These are phyloP conservation scores for Trichoderma sp. DNA, from an alignment of 2,329 filamentous ascomycete genomes.

Conservation along the genomic window DNA sequence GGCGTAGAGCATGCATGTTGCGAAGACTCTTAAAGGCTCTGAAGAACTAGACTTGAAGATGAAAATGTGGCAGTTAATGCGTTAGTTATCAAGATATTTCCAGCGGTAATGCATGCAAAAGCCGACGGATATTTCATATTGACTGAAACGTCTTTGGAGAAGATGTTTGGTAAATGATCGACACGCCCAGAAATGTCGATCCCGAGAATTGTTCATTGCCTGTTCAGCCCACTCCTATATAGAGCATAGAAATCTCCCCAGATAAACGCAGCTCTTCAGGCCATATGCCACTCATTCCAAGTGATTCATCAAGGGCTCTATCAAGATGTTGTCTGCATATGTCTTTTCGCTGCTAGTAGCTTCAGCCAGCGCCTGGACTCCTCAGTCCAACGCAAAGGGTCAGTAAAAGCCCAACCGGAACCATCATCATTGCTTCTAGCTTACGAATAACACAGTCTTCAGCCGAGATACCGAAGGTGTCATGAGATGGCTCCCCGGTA, in stretches of 20 bases:
- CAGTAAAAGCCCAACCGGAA: neutral
- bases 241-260: neutral
- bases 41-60: neutral
- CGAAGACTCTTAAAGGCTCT: neutral
- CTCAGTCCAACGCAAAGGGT: slow-evolving; percentile 14
- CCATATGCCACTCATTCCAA: neutral
- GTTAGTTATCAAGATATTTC: neutral
- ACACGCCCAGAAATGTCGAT: neutral
- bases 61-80: neutral
- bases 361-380: slow-evolving; percentile 24
- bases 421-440: neutral
- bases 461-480: slow-evolving; percentile 1
- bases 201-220: neutral
- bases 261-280: neutral
- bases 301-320: neutral
- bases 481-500: slow-evolving; percentile 25
- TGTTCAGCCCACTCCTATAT: neutral
- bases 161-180: neutral
- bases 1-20: neutral
- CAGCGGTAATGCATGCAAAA: neutral
- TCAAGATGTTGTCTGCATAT: slow-evolving; percentile 1
- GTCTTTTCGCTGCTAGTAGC: slow-evolving; percentile 27
- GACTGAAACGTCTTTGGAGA: neutral
- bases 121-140: neutral
- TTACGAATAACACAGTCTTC: neutral